Conservation (phyloP, 2,329 filamentous ascomycete species). For the Scedosporium minutisporum region DNA sequence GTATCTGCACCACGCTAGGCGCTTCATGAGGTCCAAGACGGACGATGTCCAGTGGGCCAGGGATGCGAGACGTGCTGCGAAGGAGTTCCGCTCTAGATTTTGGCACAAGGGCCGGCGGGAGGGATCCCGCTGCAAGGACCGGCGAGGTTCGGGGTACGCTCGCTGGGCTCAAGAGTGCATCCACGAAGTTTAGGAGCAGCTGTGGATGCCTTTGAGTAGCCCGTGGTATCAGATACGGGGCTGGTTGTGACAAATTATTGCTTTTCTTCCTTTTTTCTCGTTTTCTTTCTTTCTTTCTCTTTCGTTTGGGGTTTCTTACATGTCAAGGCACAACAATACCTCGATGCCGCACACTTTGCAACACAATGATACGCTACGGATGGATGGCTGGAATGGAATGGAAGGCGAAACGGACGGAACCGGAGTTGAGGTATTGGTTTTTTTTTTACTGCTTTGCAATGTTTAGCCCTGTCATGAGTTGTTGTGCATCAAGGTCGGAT, state of each 20-base stretch:
- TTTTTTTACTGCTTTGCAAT: not conserved
- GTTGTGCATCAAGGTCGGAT: not conserved
- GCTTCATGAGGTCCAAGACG: slow-evolving; percentile 19
- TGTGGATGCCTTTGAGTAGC: not conserved
- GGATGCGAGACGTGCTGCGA: slow-evolving; percentile 12
- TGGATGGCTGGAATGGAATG: not conserved
- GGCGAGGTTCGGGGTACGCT: slow-evolving; percentile 7
- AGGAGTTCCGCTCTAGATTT: slow-evolving; percentile 15
- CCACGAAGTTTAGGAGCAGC: slow-evolving; percentile 8
- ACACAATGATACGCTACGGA: not conserved
- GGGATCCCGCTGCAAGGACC: not conserved
- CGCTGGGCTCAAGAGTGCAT: slow-evolving; percentile 13
- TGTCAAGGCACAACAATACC: not conserved
- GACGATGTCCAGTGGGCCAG: slow-evolving; percentile 19
- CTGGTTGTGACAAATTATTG: not conserved
- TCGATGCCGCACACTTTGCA: not conserved
- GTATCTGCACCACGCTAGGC: slow-evolving; percentile 38
- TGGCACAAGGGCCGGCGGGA: slow-evolving; percentile 14
- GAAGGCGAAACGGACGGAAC: not conserved
- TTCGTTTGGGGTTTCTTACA: not conserved
- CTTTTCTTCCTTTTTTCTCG: not conserved
- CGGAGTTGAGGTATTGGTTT: not conserved
- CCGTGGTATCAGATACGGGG: not conserved
- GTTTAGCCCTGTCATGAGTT: not conserved
- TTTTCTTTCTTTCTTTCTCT: slow-evolving; percentile 1